phyloP scores from a whole-genome alignment of 257 asterid species.

The Nicotiana tomentosiformis region DNA sequence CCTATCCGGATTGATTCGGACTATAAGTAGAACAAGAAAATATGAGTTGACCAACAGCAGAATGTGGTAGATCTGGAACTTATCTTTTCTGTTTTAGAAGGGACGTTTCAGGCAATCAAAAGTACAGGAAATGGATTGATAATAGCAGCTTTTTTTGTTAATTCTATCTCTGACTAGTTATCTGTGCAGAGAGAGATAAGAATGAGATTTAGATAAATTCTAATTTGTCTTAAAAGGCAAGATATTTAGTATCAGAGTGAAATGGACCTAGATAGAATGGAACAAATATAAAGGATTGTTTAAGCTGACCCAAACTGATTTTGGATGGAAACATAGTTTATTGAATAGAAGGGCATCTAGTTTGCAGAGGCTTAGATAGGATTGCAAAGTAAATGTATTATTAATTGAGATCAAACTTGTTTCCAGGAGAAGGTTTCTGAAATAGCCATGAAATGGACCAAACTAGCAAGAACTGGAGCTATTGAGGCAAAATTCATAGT shows the following conservation, averaged over 20 bases:
- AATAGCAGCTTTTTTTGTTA: too few relatives aligned
- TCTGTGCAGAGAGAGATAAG: background rate
- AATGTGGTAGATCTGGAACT: background rate
- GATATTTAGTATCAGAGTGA: background rate
- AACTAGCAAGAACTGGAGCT: conserved; percentile 79
- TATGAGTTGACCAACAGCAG: background rate
- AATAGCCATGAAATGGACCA: conserved; percentile 78
- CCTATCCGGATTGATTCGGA: background rate
- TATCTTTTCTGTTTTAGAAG: background rate
- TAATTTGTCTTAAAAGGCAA: background rate
- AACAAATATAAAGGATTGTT: background rate
- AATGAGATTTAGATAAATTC: background rate
- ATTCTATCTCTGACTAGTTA: too few relatives aligned
- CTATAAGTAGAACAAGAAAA: background rate
- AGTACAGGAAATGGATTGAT: too few relatives aligned
- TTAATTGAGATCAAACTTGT: background rate
- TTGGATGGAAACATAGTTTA: background rate
- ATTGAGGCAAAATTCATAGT: conserved; percentile 66
- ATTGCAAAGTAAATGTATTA: background rate
- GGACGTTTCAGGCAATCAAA: background rate
- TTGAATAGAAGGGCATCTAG: background rate
- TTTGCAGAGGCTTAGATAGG: background rate
- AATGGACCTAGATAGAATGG: background rate
- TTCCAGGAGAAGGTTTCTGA: conserved; percentile 65
- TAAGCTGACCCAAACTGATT: background rate